Conservation (phyloP, 768 basidiomycete species). For the Pleurotus eryngii region DNA sequence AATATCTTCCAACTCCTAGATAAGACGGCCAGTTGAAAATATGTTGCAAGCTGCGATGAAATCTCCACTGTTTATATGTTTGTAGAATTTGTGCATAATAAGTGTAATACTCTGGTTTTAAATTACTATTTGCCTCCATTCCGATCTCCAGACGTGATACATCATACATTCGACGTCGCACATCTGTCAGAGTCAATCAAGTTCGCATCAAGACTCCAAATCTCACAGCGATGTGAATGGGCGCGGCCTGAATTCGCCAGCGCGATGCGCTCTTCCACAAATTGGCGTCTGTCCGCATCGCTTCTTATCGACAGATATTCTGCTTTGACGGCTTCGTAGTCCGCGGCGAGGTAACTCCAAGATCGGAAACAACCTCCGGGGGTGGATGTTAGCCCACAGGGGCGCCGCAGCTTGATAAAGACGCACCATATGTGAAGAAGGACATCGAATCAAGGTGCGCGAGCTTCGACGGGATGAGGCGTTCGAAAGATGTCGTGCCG, state of each 20-base stretch:
- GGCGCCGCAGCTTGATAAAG: background rate
- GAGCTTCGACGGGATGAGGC: background rate
- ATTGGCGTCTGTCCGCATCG: background rate
- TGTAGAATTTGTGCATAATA: background rate
- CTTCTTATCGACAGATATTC: background rate
- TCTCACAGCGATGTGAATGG: background rate
- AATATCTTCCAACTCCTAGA: background rate
- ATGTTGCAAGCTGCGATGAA: background rate
- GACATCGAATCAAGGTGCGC: constrained; percentile 1
- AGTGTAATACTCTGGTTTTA: background rate
- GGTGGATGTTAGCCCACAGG: background rate
- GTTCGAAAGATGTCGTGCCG: background rate
- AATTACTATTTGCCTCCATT: background rate
- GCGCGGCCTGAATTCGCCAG: background rate
- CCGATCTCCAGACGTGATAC: no score
- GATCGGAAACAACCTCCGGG: background rate
- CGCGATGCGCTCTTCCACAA: background rate
- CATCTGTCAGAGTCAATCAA: background rate
- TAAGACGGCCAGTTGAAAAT: background rate
- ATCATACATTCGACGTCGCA: no score
- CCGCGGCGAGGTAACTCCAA: background rate
- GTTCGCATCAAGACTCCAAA: background rate
- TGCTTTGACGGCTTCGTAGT: background rate
- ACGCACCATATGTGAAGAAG: background rate
- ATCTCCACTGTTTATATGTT: background rate